Evolutionary conservation across 305 asterid genomes (phyloP).

Genomic region (Vinca major): DNA sequence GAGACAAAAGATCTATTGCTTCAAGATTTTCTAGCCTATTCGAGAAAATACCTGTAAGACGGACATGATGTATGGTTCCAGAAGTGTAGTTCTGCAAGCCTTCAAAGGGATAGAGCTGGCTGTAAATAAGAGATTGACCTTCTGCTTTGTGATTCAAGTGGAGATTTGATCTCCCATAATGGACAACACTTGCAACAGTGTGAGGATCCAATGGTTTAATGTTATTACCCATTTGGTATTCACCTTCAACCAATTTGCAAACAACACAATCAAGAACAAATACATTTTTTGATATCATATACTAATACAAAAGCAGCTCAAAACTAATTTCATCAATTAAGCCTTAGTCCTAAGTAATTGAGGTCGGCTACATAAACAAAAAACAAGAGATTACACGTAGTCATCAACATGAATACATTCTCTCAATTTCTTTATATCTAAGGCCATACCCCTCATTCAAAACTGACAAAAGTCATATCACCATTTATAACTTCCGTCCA

Average conservation of each 20-base stretch:
- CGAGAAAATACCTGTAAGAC: slow-evolving; percentile 48
- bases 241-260: slow-evolving; percentile 40
- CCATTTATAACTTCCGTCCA: too few relatives aligned
- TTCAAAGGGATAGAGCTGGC: slow-evolving; percentile 68
- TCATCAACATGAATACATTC: too few relatives aligned
- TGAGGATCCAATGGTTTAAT: slow-evolving; percentile 56
- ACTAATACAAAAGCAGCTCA: background rate
- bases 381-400: too few relatives aligned
- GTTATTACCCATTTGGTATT: slow-evolving; percentile 59
- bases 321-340: too few relatives aligned
- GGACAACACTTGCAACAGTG: slow-evolving; percentile 51
- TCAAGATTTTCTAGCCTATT: background rate
- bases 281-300: slow-evolving; percentile 5
- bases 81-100: slow-evolving; percentile 85
- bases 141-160: slow-evolving; percentile 38
- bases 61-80: slow-evolving; percentile 84
- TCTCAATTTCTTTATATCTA: too few relatives aligned
- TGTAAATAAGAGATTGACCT: slow-evolving; percentile 63
- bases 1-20: background rate
- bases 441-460: too few relatives aligned
- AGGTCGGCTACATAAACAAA: too few relatives aligned
- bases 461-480: too few relatives aligned
- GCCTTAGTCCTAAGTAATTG: too few relatives aligned
- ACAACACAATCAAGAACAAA: background rate
- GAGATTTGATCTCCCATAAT: slow-evolving; percentile 46